Percentiles rank a stretch among this genome's conserved stretches.
These are phyloP conservation scores for Mallotus nudiflorus DNA, from an alignment of 345 rosid species.

Conservation along the genomic window DNA sequence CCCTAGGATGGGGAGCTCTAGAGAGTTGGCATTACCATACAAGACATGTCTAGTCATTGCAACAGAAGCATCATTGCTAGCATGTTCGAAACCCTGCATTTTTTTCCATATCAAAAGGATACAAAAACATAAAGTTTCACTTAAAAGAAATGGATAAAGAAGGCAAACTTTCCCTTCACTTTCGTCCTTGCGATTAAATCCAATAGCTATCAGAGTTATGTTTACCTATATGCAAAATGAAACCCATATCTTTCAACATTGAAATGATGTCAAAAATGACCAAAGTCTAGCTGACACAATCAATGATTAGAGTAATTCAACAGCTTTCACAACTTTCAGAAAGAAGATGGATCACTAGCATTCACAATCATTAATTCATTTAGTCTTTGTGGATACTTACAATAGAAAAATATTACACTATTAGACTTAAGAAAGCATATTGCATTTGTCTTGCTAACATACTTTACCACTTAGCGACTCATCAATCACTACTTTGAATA, in stretches of 20 bases:
- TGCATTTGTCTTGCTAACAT: conserved; percentile 20
- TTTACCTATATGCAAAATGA: too few relatives aligned
- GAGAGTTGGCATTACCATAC: conserved; percentile 59
- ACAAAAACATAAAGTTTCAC: conserved; percentile 4
- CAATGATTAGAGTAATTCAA: background rate
- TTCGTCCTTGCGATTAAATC: conserved; percentile 87
- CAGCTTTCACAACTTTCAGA: background rate
- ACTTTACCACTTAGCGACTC: conserved; percentile 85
- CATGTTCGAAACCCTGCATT: conserved; percentile 53
- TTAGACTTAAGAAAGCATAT: background rate
- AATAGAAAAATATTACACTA: too few relatives aligned
- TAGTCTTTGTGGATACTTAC: too few relatives aligned
- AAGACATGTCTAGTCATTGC: conserved; percentile 64
- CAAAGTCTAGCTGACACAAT: too few relatives aligned
- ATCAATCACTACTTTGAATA: conserved; percentile 91
- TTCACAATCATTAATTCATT: too few relatives aligned
- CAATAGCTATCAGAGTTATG: conserved; percentile 88
- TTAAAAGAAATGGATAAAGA: conserved; percentile 38
- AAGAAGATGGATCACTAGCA: too few relatives aligned
- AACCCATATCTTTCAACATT: too few relatives aligned
- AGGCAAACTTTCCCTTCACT: conserved; percentile 51
- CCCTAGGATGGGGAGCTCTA: conserved; percentile 86
- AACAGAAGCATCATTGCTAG: conserved; percentile 45
- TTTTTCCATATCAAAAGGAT: background rate
- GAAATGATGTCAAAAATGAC: too few relatives aligned